phyloP scores from a whole-genome alignment of 441 rosid species.

The Gossypium trilobum region DNA sequence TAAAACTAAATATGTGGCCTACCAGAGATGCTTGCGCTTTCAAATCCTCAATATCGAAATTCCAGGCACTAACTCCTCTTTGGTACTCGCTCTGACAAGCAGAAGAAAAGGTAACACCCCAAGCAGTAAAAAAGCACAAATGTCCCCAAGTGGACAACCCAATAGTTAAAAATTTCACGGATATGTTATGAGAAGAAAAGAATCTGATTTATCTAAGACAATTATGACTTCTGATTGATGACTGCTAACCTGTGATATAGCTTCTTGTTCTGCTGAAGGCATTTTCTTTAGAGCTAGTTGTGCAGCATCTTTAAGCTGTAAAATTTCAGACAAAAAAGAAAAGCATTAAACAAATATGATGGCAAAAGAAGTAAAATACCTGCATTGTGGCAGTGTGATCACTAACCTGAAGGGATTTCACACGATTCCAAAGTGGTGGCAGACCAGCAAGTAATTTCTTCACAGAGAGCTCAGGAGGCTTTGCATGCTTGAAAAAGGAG shows the following conservation, averaged over 20 bases:
- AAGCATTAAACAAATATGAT: conserved; percentile 13
- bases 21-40: conserved; percentile 92
- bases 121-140: background rate
- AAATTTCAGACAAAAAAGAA: conserved; percentile 17
- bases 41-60: conserved; percentile 84
- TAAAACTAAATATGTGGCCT: conserved; percentile 21
- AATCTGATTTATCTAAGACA: background rate
- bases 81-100: conserved; percentile 79
- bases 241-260: conserved; percentile 67
- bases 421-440: conserved; percentile 87
- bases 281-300: conserved; percentile 79
- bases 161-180: background rate
- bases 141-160: background rate
- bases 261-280: conserved; percentile 92
- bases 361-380: conserved; percentile 12
- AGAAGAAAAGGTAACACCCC: conserved; percentile 11
- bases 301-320: conserved; percentile 89
- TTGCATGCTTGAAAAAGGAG: conserved; percentile 79
- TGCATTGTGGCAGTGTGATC: conserved; percentile 2
- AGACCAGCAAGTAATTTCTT: conserved; percentile 65
- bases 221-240: background rate
- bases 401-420: conserved; percentile 85
- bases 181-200: background rate
- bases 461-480: conserved; percentile 79
- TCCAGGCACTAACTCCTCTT: conserved; percentile 99